A percentile compares a stretch with the other conserved stretches of the same genome.
Evolutionary conservation across 2,329 filamentous ascomycete genomes (phyloP).

Genomic region (Trichoderma atrobrunneum): DNA sequence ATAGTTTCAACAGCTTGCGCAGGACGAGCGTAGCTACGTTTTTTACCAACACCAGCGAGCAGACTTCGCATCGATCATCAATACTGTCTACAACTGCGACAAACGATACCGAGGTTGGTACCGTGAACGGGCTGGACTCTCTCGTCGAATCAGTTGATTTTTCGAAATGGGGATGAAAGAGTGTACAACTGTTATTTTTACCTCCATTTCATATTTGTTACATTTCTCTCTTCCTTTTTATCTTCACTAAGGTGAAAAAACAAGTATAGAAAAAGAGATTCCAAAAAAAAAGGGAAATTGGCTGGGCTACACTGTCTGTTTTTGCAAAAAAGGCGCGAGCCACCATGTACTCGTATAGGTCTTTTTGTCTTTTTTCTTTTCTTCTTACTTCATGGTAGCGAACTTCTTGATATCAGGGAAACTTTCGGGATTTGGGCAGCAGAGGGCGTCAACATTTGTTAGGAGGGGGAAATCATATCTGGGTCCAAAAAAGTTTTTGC

Average conservation of each 20-base stretch:
- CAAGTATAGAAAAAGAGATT: background rate
- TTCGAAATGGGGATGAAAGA: conserved; percentile 37
- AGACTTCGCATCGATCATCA: conserved; percentile 57
- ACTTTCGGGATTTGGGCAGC: conserved; percentile 28
- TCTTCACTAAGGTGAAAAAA: background rate
- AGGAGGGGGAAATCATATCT: conserved; percentile 16
- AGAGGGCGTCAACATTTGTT: conserved; percentile 29
- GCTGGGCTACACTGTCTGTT: conserved; percentile 6
- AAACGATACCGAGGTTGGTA: conserved; percentile 52
- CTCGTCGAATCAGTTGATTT: conserved; percentile 40
- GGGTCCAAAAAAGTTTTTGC: conserved; percentile 27
- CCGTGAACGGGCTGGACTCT: conserved; percentile 30
- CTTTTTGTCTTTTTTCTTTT: background rate
- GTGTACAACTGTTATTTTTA: background rate
- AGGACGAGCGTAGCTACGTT: conserved; percentile 65
- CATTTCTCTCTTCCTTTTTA: background rate
- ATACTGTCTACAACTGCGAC: conserved; percentile 52
- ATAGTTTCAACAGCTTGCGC: conserved; percentile 59
- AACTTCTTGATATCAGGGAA: background rate
- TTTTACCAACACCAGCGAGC: conserved; percentile 56
- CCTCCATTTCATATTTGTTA: background rate
- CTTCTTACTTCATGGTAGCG: background rate
- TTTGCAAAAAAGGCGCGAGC: conserved; percentile 14
- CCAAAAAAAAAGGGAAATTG: background rate
- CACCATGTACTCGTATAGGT: conserved; percentile 10